Conservation (phyloP, 2,329 filamentous ascomycete species). For the Xylariaceae sp. region DNA sequence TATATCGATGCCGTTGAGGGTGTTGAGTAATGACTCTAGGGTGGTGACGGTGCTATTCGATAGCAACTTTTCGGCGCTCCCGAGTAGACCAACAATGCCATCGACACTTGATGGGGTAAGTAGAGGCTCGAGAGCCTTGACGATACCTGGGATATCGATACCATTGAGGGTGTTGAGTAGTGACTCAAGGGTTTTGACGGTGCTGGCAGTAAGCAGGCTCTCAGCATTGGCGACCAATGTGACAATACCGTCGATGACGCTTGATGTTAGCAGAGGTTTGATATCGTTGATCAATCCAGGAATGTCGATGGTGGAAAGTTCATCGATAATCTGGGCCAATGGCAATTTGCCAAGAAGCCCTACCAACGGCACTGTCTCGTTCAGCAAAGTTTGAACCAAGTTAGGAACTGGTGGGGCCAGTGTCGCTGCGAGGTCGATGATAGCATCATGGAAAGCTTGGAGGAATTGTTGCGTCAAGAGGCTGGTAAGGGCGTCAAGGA, state of each 20-base stretch:
- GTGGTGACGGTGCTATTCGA: slow-evolving; percentile 21
- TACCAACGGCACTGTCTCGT: slow-evolving; percentile 27
- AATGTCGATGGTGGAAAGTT: slow-evolving; percentile 34
- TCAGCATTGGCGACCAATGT: slow-evolving; percentile 28
- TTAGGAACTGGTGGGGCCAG: slow-evolving; percentile 36
- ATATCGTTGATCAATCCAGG: slow-evolving; percentile 32
- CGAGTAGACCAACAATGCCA: slow-evolving; percentile 26
- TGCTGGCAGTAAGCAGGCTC: slow-evolving; percentile 21
- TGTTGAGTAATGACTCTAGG: not conserved
- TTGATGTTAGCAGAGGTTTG: slow-evolving; percentile 33
- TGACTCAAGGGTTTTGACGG: slow-evolving; percentile 10
- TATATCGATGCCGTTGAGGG: slow-evolving; percentile 30
- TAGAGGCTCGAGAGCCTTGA: slow-evolving; percentile 34
- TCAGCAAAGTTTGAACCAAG: slow-evolving; percentile 24
- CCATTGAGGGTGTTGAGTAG: slow-evolving; percentile 12
- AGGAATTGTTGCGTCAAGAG: slow-evolving; percentile 39
- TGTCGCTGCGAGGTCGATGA: slow-evolving; percentile 37
- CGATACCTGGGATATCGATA: slow-evolving; percentile 33
- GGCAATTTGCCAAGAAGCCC: slow-evolving; percentile 31
- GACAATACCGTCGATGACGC: slow-evolving; percentile 27
- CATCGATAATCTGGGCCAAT: slow-evolving; percentile 30
- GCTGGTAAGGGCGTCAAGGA: slow-evolving; percentile 28
- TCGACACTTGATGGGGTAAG: slow-evolving; percentile 29
- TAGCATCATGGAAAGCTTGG: slow-evolving; percentile 37
- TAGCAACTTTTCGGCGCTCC: slow-evolving; percentile 26